Conservation (phyloP, 2,329 filamentous ascomycete species). For the Gliomastix tumulicola region DNA sequence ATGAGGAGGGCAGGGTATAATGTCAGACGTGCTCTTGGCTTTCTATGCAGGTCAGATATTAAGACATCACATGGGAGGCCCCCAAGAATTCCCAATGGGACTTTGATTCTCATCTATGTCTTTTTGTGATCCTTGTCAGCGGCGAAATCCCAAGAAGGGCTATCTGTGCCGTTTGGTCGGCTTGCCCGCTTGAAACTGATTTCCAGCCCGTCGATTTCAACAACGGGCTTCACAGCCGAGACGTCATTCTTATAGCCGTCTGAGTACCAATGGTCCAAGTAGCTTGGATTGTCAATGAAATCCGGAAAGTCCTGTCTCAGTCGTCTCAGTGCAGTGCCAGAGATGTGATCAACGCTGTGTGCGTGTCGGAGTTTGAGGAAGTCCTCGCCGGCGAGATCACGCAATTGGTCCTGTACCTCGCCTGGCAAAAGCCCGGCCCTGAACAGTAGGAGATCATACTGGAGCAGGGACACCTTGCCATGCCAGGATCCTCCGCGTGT, state of each 20-base stretch:
- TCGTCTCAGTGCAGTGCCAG: constrained; percentile 47
- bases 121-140: no score
- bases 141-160: constrained; percentile 48
- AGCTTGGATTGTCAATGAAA: constrained; percentile 39
- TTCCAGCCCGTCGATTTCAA: constrained; percentile 33
- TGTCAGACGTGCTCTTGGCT: no score
- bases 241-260: constrained; percentile 30
- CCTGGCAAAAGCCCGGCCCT: constrained; percentile 49
- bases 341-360: constrained; percentile 60
- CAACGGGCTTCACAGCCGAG: constrained; percentile 33
- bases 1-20: no score
- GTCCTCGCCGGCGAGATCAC: constrained; percentile 36
- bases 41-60: no score
- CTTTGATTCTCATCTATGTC: no score
- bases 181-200: constrained; percentile 36
- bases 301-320: constrained; percentile 46
- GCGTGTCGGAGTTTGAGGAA: constrained; percentile 53
- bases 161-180: constrained; percentile 48
- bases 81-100: no score
- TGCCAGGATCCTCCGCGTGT: constrained; percentile 59
- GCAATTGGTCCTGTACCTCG: constrained; percentile 43
- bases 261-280: constrained; percentile 42
- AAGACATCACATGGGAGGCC: no score
- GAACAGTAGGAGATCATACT: constrained; percentile 63
- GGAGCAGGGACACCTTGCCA: constrained; percentile 56